Evolutionary conservation across 768 basidiomycete species (phyloP).

Genomic region (Hericium coralloides): DNA sequence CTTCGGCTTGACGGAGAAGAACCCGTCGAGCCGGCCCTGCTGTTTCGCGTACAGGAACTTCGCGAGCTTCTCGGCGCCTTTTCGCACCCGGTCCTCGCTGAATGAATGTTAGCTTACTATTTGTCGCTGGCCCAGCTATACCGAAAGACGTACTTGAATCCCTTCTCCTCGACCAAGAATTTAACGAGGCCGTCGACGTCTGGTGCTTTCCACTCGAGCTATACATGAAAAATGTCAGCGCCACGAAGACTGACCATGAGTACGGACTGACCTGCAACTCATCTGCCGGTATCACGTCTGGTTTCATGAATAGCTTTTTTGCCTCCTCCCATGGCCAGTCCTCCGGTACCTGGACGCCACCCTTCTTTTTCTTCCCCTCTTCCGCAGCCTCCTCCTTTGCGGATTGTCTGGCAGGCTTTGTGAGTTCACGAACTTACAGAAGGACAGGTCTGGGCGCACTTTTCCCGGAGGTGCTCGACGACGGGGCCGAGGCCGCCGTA

Average conservation of each 20-base stretch:
- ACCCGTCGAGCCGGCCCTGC: conserved; percentile 92
- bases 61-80: conserved; percentile 86
- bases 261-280: conserved; percentile 62
- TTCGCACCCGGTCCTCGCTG: conserved; percentile 95
- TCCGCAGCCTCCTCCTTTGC: conserved; percentile 34
- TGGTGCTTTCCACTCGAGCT: conserved; percentile 94
- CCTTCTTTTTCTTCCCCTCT: conserved; percentile 61
- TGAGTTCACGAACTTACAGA: conserved; percentile 2
- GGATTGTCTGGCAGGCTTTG: conserved; percentile 26
- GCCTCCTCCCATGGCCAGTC: conserved; percentile 98
- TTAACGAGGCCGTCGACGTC: conserved; percentile 90
- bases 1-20: conserved; percentile 74
- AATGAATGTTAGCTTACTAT: neutral
- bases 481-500: conserved; percentile 63
- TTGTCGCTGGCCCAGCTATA: neutral
- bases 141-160: conserved; percentile 72
- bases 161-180: conserved; percentile 90
- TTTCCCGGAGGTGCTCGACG: conserved; percentile 70
- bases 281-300: conserved; percentile 81
- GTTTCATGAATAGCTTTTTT: conserved; percentile 80
- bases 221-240: neutral
- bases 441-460: conserved; percentile 32
- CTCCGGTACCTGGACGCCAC: conserved; percentile 74
- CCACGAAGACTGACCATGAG: neutral
- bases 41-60: conserved; percentile 87